phyloP scores from a whole-genome alignment of 768 basidiomycete species.

The Mycena venus region DNA sequence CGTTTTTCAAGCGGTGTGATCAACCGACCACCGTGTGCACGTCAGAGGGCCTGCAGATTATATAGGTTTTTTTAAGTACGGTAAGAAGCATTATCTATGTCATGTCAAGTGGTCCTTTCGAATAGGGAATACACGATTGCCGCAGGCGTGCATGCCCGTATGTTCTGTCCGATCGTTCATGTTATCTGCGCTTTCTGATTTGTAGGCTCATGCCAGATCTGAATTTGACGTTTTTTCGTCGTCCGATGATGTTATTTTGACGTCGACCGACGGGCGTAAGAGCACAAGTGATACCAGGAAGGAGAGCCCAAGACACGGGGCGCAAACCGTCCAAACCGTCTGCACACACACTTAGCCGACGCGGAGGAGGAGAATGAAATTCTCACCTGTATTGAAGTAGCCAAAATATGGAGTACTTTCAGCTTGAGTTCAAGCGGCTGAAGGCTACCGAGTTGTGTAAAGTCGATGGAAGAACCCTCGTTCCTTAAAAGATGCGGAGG shows the following conservation, averaged over 20 bases:
- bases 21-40: background rate
- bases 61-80: conserved; percentile 11
- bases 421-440: conserved; percentile 59
- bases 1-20: background rate
- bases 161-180: background rate
- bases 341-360: conserved; percentile 39
- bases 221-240: conserved; percentile 14
- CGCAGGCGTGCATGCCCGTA: background rate
- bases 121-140: background rate
- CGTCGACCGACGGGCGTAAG: conserved; percentile 5
- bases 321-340: conserved; percentile 82
- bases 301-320: conserved; percentile 76
- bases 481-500: conserved; percentile 61
- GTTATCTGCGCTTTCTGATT: background rate
- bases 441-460: conserved; percentile 37
- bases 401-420: conserved; percentile 65
- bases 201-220: background rate
- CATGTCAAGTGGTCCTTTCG: conserved; percentile 21
- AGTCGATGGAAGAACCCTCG: conserved; percentile 64
- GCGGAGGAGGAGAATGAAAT: background rate
- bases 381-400: conserved; percentile 74
- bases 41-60: conserved; percentile 20
- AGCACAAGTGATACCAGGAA: conserved; percentile 61
- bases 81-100: conserved; percentile 32
- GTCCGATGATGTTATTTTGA: background rate